These are phyloP conservation scores for Cryptococcus sp. DNA, from an alignment of 1,284 basidiomycete genomes.

Conservation along the genomic window DNA sequence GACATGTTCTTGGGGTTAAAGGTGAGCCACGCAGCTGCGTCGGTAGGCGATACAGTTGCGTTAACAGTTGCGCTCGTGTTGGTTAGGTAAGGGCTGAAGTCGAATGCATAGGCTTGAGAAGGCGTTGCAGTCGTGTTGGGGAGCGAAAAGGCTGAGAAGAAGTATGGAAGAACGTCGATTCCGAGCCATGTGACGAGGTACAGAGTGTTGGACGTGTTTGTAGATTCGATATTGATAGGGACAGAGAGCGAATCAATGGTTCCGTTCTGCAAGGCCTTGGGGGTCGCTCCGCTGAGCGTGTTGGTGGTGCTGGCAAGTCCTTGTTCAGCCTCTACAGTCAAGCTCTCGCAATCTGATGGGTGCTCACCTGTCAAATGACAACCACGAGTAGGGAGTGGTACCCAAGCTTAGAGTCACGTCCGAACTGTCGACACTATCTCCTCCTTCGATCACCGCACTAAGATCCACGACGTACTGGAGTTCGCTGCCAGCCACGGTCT, in stretches of 20 bases:
- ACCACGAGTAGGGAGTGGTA: conserved; percentile 48
- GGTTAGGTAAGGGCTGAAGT: conserved; percentile 40
- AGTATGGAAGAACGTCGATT: conserved; percentile 52
- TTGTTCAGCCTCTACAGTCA: not conserved
- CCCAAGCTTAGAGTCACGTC: conserved; percentile 42
- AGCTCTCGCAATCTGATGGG: not conserved
- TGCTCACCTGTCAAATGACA: conserved; percentile 51
- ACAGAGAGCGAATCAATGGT: conserved; percentile 46
- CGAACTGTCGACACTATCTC: conserved; percentile 30
- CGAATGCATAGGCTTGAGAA: conserved; percentile 37
- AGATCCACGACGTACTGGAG: conserved; percentile 40
- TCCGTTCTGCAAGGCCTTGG: conserved; percentile 53
- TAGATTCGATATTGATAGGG: conserved; percentile 46
- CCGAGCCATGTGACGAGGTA: conserved; percentile 42
- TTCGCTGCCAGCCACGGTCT: conserved; percentile 33
- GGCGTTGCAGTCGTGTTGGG: conserved; percentile 48
- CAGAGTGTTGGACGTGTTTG: conserved; percentile 39
- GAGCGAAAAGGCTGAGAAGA: conserved; percentile 52
- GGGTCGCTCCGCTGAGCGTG: conserved; percentile 48
- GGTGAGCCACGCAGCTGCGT: conserved; percentile 51
- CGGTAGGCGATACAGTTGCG: conserved; percentile 41
- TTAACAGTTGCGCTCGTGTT: conserved; percentile 33
- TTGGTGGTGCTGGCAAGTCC: conserved; percentile 30
- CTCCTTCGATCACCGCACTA: conserved; percentile 35
- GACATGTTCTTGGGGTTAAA: conserved; percentile 48